Evolutionary conservation across 192 early-diverging fungal genomes (phyloP), one percentile per base, ranked within the genome.

Genomic region (Coemansia sp.): DNA sequence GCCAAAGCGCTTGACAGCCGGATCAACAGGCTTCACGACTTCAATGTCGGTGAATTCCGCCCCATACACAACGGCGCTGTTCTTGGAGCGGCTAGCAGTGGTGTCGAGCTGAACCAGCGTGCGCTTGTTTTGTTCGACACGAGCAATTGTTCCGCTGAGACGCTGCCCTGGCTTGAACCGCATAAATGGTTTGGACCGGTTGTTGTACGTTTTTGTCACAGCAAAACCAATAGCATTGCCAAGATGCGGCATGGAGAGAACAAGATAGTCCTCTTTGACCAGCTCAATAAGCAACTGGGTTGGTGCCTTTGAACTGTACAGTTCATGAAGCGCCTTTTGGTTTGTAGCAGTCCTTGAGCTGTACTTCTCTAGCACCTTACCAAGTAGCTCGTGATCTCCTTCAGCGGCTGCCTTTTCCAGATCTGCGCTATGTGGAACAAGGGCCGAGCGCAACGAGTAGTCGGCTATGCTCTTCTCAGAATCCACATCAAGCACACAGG

Each of bases 261-360:
- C 85, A 22, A 88, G 56, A 65, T 95, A 95, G 70, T 90, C 89
- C 37, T 93, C 87, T 80, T 94, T 95, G 61, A 95, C 85, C 12
- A 92, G 63, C 65, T 91, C 87, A 43, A 95, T 85, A 22, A 86
- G 76, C 25, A 86, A 79, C 37, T 90, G 90, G 5, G 72, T 75
- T 40, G 43, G 50, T 8, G 61, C n/a, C 41, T 68, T 57, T 54
- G 71, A 67, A 38, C 61, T 12, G 42, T 65, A 74, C 7, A 75
- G 74, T 17, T 64, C 46, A 48, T 76, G 72, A 17, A 83, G 68
- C 49, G 79, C 74, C 42, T 75, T 72, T 25, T 64, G 64, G 17
- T 72, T 54, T 6, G 46, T 45, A 11, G 57, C 60, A 4, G 70
- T 55, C 57, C 83, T 71, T 19, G 59, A 19, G 46, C 16, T 44